These are phyloP conservation scores for Calonectria pauciramosa DNA, from an alignment of 2,329 filamentous ascomycete genomes.

Conservation along the genomic window DNA sequence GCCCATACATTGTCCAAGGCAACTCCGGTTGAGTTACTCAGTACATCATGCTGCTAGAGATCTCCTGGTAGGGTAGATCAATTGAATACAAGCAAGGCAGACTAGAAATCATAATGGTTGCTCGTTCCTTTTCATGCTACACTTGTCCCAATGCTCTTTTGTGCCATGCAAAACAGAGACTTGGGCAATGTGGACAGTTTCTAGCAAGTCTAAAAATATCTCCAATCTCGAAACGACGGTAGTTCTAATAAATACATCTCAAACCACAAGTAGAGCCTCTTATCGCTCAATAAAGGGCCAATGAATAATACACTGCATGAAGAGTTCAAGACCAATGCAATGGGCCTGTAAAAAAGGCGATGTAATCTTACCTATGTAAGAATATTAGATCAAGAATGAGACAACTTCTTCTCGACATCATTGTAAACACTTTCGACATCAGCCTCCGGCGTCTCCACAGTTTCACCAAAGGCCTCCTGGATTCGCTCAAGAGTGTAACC, in stretches of 20 bases:
- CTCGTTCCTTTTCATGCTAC: background rate
- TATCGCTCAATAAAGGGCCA: too few relatives aligned
- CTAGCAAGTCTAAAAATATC: too few relatives aligned
- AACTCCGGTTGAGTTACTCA: background rate
- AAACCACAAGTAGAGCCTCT: too few relatives aligned
- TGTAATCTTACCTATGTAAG: background rate
- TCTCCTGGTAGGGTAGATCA: rapidly evolving
- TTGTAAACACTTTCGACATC: constrained; percentile 20
- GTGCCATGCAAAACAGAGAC: too few relatives aligned
- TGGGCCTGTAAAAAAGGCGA: too few relatives aligned
- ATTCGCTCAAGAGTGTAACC: constrained; percentile 51
- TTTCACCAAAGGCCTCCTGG: constrained; percentile 32
- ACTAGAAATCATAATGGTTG: background rate
- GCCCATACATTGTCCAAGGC: background rate
- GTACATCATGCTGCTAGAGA: background rate
- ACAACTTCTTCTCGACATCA: constrained; percentile 14
- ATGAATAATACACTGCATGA: too few relatives aligned
- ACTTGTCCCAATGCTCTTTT: too few relatives aligned
- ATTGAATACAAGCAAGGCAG: background rate
- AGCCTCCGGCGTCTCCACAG: background rate
- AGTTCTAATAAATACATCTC: too few relatives aligned
- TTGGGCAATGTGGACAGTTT: too few relatives aligned
- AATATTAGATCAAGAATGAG: background rate
- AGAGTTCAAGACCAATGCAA: too few relatives aligned
- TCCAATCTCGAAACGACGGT: too few relatives aligned